Conservation (phyloP, 2,329 filamentous ascomycete species). For the Tolypocladium inflatum region DNA sequence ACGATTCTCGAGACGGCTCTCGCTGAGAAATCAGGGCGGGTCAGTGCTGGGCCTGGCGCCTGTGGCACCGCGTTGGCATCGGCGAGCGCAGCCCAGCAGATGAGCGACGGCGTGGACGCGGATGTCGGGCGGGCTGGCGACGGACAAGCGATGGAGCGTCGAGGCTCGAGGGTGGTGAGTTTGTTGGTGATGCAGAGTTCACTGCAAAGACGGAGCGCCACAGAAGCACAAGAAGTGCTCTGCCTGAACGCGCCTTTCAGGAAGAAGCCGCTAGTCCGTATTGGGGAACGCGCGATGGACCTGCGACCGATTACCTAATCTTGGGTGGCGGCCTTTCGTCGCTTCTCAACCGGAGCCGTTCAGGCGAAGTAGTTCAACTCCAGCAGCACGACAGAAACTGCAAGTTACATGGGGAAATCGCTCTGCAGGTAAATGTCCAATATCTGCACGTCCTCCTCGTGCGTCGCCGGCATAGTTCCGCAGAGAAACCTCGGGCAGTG, state of each 20-base stretch:
- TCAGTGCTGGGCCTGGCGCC: slow-evolving; percentile 22
- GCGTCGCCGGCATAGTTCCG: not conserved
- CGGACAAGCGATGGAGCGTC: not conserved
- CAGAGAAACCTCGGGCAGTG: not conserved
- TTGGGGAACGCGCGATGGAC: not conserved
- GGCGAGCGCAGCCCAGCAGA: slow-evolving; percentile 13
- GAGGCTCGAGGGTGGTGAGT: not conserved
- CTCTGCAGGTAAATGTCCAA: not conserved
- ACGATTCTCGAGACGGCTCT: not conserved
- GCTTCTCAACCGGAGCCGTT: too few relatives aligned
- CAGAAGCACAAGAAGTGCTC: not conserved
- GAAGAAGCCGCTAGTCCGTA: not conserved
- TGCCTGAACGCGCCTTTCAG: not conserved
- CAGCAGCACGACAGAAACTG: not conserved
- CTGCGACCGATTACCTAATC: not conserved
- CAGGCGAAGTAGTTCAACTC: not conserved
- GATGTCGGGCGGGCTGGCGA: not conserved
- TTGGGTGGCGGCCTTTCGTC: not conserved
- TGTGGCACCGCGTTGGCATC: slow-evolving; percentile 22
- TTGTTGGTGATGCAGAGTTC: not conserved
- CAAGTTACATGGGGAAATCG: too few relatives aligned
- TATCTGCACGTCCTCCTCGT: too few relatives aligned
- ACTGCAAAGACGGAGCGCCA: not conserved
- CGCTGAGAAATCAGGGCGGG: slow-evolving; percentile 14
- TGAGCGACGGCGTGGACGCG: slow-evolving; percentile 6